Evolutionary conservation across 2,329 filamentous ascomycete species (phyloP), one percentile per base, ranked within the genome.

Genomic region (Gaeumannomyces tritici): DNA sequence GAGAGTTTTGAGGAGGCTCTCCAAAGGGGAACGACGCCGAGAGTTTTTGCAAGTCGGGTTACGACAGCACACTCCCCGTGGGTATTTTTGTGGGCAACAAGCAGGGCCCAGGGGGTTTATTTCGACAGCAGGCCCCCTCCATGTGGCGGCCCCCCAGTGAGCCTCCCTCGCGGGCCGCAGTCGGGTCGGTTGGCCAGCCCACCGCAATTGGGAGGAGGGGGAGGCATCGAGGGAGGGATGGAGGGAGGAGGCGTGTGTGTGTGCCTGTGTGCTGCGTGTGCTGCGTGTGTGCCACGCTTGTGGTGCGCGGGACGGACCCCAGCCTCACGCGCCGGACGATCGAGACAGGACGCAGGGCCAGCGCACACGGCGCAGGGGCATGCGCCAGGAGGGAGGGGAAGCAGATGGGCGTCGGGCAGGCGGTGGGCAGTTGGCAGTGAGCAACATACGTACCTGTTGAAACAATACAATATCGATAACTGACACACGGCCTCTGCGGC

Each of bases 401-500:
- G n/a, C 18, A 29, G 18, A 57, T n/a, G 29, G n/a, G 13, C 31
- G 29, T 33, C n/a, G 33, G 27, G 57, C 29, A 58, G 29, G 33
- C 11, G 21, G 11, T 6, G 51, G 51, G 6, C 54, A 33, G 31
- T n/a, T n/a, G n/a, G 31, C 3, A 12, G 31, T 33, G 31, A 12
- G 31, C 31, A 33, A 33, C 31, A 12, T 33, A 63, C 62, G 35
- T 47, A 63, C 62, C 57, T 61, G 21, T 59, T 28, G 55, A 29
- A 47, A 58, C 58, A 62, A 31, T 26, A 58, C 47, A 57, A 59
- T 59, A 59, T 64, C n/a, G n/a, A n/a, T n/a, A n/a, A 60, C 60
- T 69, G 68, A 71, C 73, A 78, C 69, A 75, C 72, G 72, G 54
- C n/a, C 31, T 29, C 72, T 74, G 76, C 73, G 73, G 72, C 76